Evolutionary conservation across 352 stramenopile species (phyloP).

Genomic region (Phytopythium vexans): DNA sequence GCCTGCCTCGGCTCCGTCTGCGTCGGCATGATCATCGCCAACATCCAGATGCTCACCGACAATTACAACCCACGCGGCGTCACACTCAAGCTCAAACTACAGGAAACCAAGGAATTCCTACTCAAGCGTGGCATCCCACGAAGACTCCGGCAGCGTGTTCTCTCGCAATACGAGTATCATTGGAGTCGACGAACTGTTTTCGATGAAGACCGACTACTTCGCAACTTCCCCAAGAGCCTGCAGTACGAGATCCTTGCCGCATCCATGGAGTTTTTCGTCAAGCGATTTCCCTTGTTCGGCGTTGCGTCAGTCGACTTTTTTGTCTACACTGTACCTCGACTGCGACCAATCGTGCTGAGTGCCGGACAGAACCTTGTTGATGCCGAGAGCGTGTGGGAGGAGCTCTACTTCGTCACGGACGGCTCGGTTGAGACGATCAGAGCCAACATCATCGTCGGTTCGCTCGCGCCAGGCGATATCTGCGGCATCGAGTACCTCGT

Average conservation of each 20-base stretch:
- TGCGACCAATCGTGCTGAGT: constrained; percentile 61
- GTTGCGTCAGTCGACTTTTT: constrained; percentile 78
- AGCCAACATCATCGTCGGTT: constrained; percentile 55
- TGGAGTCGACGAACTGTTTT: constrained; percentile 73
- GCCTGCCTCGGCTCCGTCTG: constrained; percentile 81
- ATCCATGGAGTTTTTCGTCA: constrained; percentile 75
- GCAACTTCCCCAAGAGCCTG: constrained; percentile 62
- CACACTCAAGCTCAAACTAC: constrained; percentile 67
- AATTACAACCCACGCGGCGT: constrained; percentile 85
- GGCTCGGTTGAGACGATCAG: constrained; percentile 59
- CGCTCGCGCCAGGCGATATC: constrained; percentile 60
- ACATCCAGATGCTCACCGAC: constrained; percentile 91
- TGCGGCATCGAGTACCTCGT: constrained; percentile 79
- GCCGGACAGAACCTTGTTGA: constrained; percentile 63
- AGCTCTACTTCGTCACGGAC: constrained; percentile 69
- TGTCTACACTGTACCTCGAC: constrained; percentile 51
- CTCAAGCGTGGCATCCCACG: constrained; percentile 64
- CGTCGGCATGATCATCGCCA: constrained; percentile 92
- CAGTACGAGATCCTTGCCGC: constrained; percentile 80
- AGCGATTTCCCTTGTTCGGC: constrained; percentile 74
- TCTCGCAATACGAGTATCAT: constrained; percentile 83
- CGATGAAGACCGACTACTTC: constrained; percentile 62
- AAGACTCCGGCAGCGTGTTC: constrained; percentile 56
- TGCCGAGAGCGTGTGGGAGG: constrained; percentile 77
- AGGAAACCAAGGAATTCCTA: constrained; percentile 82